These are phyloP conservation scores for Colletotrichum phormii DNA, from an alignment of 2,329 filamentous ascomycete species.

Conservation along the genomic window DNA sequence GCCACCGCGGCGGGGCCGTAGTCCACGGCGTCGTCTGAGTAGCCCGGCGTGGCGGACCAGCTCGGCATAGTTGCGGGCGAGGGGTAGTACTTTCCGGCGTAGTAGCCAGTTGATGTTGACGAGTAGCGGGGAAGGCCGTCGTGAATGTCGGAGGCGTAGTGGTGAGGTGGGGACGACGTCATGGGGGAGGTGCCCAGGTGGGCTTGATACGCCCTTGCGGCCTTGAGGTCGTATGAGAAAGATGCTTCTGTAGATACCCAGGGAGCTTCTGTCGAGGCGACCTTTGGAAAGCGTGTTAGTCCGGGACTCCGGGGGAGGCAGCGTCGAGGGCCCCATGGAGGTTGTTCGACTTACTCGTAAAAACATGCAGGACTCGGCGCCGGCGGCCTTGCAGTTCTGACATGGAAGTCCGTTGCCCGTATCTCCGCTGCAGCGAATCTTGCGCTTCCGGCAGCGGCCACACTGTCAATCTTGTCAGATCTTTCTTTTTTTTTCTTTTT, in stretches of 20 bases:
- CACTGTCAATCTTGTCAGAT: slow-evolving; percentile 68
- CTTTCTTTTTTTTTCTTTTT: slow-evolving; percentile 5
- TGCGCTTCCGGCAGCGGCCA: slow-evolving; percentile 87
- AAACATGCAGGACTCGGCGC: slow-evolving; percentile 79
- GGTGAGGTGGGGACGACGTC: slow-evolving; percentile 40
- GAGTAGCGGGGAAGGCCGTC: slow-evolving; percentile 46
- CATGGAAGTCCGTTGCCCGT: slow-evolving; percentile 81
- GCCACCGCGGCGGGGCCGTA: slow-evolving; percentile 43
- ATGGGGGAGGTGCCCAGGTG: slow-evolving; percentile 44
- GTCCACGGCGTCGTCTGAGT: slow-evolving; percentile 52
- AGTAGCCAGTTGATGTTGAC: slow-evolving; percentile 44
- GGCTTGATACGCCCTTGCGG: slow-evolving; percentile 46
- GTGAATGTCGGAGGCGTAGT: slow-evolving; percentile 49
- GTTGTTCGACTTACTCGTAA: slow-evolving; percentile 71
- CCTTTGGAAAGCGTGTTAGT: slow-evolving; percentile 41
- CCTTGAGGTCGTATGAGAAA: slow-evolving; percentile 51
- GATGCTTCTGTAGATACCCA: slow-evolving; percentile 43
- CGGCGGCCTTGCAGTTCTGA: slow-evolving; percentile 82
- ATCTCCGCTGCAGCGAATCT: slow-evolving; percentile 95
- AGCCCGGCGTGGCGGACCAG: slow-evolving; percentile 46
- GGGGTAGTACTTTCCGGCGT: slow-evolving; percentile 49
- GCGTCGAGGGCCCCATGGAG: neutral
- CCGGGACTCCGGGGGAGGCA: no score
- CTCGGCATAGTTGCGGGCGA: slow-evolving; percentile 41
- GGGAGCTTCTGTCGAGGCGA: slow-evolving; percentile 52